Base-by-base conservation (phyloP, 257 asterid species). In the Rhazya stricta region DNA sequence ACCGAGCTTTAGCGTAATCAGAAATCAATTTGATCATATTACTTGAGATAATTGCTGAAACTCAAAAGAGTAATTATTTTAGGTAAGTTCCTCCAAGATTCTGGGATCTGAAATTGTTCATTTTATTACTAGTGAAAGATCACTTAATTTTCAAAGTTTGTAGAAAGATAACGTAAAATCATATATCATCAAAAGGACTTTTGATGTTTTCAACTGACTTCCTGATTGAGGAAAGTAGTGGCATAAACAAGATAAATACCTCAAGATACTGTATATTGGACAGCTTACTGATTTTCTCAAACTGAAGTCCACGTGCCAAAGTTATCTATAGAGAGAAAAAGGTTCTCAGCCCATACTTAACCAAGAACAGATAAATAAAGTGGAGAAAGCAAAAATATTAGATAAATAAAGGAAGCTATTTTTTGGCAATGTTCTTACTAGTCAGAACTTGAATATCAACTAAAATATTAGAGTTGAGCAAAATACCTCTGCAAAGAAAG, bases 301-400 rank as follows among this genome's bases (percentile, higher is more conserved):
- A 85, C 83, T 84, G 85, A 65, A 84, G 87, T 76, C 80, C 87
- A 74, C 83, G 85, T 18, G 87, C 87, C 53, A 79, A 71, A 67
- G 85, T 76, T 61, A 81, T 75, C 87, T 84, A 65, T 37, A 63
- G 36, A 58, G 29, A 84, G 68, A 41, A 61, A 78, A 45, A 68
- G 23, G 72, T 48, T n/a, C 58, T 67, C 41, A 67, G 21, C 36
- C n/a, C 63, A 51, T 58, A 43, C 1, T 16, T 7, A 18, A 7
- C 6, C 70, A 41, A 34, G 71, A 71, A 30, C 37, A 61, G 57
- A 50, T 61, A 67, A n/a, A 32, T 15, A 32, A 62, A 10, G n/a
- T n/a, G n/a, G n/a, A n/a, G n/a, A n/a, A n/a, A n/a, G n/a, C n/a
- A n/a, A n/a, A n/a, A n/a, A n/a, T n/a, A n/a, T n/a, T n/a, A n/a